These are phyloP conservation scores for Saccharomycopsis fermentans DNA, from an alignment of 805 yeast genomes.

Conservation along the genomic window DNA sequence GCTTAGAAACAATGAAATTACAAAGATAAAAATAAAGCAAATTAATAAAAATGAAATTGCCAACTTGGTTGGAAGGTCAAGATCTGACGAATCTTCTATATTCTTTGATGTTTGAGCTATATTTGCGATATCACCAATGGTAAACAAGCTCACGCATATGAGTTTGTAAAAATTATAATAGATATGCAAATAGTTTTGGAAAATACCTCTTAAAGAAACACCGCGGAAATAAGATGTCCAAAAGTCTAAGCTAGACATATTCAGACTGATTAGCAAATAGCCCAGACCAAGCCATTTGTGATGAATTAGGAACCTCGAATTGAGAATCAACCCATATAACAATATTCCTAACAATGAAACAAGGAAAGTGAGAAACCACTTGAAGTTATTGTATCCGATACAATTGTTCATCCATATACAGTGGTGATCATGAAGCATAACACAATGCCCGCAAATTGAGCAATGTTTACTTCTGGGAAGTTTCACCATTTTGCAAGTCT, in stretches of 20 bases:
- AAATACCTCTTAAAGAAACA: neutral
- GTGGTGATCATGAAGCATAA: conserved; percentile 62
- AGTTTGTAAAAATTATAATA: conserved; percentile 7
- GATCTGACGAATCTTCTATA: neutral
- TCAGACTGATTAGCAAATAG: neutral
- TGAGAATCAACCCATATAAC: conserved; percentile 33
- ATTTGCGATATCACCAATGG: neutral
- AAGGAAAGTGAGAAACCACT: conserved; percentile 50
- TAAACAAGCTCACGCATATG: neutral
- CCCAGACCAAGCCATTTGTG: conserved; percentile 1
- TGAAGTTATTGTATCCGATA: conserved; percentile 55
- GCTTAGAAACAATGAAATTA: conserved; percentile 2
- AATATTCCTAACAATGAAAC: conserved; percentile 36
- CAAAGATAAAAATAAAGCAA: conserved; percentile 2
- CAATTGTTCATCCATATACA: conserved; percentile 69
- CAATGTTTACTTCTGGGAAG: conserved; percentile 75
- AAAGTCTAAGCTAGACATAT: neutral
- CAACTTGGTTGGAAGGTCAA: conserved; percentile 6
- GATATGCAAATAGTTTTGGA: conserved; percentile 4
- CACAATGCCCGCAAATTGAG: conserved; percentile 52
- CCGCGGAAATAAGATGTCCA: neutral
- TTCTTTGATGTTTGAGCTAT: neutral
- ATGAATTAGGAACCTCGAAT: conserved; percentile 4
- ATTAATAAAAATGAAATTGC: conserved; percentile 8
- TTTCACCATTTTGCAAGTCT: conserved; percentile 51